phyloP scores from a whole-genome alignment of 495 filamentous ascomycete species.

The Jackrogersella multiformis region DNA sequence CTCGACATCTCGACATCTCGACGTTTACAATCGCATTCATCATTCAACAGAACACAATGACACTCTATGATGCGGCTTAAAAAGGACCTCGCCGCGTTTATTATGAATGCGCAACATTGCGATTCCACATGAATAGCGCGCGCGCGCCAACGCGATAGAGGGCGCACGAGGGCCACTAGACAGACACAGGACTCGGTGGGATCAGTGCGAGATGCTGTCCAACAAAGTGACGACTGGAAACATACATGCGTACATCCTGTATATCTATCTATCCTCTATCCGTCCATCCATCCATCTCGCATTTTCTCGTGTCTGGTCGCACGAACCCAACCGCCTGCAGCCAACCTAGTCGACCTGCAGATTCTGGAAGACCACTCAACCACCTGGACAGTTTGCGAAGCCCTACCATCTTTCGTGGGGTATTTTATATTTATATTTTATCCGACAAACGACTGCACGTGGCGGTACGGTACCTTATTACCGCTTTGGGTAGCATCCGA shows the following conservation, averaged over 20 bases:
- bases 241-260: too few species aligned
- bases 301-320: conserved; percentile 24
- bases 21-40: background rate
- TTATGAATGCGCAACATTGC: background rate
- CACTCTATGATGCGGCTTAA: background rate
- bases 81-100: background rate
- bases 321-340: conserved; percentile 34
- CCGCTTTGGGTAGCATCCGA: conserved; percentile 33
- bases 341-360: conserved; percentile 34
- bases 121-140: background rate
- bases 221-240: conserved; percentile 1
- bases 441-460: conserved; percentile 36
- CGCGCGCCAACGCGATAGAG: background rate
- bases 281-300: conserved; percentile 19
- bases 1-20: background rate
- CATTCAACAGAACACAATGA: background rate
- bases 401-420: conserved; percentile 37
- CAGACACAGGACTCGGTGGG: background rate
- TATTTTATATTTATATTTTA: too few species aligned
- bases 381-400: conserved; percentile 15
- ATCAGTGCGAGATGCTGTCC: conserved; percentile 1
- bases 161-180: background rate
- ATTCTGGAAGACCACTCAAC: conserved; percentile 38
- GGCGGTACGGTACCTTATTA: conserved; percentile 25
- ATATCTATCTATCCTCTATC: conserved; percentile 26